These are phyloP conservation scores for Peribolospora kevripleyi DNA, from an alignment of 768 basidiomycete genomes.

Conservation along the genomic window DNA sequence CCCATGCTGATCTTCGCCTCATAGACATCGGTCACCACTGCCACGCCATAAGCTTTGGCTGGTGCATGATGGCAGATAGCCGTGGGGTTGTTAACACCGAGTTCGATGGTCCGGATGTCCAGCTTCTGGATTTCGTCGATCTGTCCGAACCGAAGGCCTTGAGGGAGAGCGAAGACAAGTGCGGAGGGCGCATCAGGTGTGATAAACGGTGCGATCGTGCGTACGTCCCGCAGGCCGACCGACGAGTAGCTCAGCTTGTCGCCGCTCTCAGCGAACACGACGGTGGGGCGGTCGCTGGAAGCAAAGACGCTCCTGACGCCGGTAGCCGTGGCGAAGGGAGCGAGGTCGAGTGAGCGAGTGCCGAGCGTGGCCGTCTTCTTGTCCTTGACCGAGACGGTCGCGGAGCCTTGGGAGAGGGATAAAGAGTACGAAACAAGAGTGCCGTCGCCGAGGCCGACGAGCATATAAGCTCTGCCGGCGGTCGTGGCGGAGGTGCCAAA, in stretches of 20 bases:
- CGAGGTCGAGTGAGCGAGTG: constrained; percentile 37
- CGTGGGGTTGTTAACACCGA: constrained; percentile 49
- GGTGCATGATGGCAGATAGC: constrained; percentile 36
- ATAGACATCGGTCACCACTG: constrained; percentile 33
- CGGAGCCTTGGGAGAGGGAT: constrained; percentile 14
- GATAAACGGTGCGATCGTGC: constrained; percentile 30
- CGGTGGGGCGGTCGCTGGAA: constrained; percentile 39
- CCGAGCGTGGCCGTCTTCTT: constrained; percentile 42
- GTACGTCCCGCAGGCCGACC: constrained; percentile 25
- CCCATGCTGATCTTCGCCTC: constrained; percentile 28
- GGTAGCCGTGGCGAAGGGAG: constrained; percentile 23
- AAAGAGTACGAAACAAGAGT: constrained; percentile 36
- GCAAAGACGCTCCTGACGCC: constrained; percentile 36
- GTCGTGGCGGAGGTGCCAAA: constrained; percentile 34
- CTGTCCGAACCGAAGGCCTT: constrained; percentile 37
- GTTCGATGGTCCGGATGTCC: constrained; percentile 46
- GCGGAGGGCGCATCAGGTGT: constrained; percentile 28
- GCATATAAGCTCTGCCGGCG: constrained; percentile 21
- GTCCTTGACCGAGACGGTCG: constrained; percentile 19
- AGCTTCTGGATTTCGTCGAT: constrained; percentile 47
- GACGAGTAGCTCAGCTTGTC: constrained; percentile 36
- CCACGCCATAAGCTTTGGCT: constrained; percentile 39
- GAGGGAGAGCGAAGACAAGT: constrained; percentile 34
- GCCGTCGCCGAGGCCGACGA: constrained; percentile 55
- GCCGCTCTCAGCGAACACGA: constrained; percentile 41